Evolutionary conservation across 2,329 filamentous ascomycete species (phyloP).

Genomic region (Incumbomyces delicatus): DNA sequence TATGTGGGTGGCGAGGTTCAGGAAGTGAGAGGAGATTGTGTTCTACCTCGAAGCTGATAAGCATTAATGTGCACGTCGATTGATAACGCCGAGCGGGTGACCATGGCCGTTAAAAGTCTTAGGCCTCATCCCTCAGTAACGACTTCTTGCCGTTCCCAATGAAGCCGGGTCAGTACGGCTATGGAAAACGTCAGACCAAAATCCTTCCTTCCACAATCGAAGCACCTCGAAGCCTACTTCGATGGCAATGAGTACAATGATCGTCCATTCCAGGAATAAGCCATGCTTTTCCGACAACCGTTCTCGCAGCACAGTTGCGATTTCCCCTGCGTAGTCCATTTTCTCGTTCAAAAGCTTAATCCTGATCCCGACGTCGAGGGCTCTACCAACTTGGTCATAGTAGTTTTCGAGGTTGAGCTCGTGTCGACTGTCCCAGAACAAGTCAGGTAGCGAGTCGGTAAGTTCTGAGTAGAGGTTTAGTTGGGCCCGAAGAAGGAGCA

Average conservation of each 20-base stretch:
- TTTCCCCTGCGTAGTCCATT: conserved; percentile 96
- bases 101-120: too few relatives aligned
- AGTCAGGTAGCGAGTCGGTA: conserved; percentile 85
- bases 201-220: conserved; percentile 57
- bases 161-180: too few relatives aligned
- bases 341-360: conserved; percentile 92
- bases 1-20: too few relatives aligned
- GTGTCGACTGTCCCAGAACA: conserved; percentile 89
- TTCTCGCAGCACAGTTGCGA: conserved; percentile 78
- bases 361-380: conserved; percentile 80
- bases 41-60: too few relatives aligned
- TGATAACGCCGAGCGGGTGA: too few relatives aligned
- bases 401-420: conserved; percentile 87
- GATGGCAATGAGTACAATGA: conserved; percentile 84
- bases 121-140: too few relatives aligned
- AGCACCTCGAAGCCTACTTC: conserved; percentile 84
- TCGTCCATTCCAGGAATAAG: conserved; percentile 83
- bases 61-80: too few relatives aligned
- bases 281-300: conserved; percentile 85
- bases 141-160: too few relatives aligned
- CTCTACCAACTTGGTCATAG: conserved; percentile 85
- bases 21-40: too few relatives aligned
- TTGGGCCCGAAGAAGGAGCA: conserved; percentile 79
- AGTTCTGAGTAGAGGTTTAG: conserved; percentile 95
- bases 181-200: conserved; percentile 8